phyloP scores from a whole-genome alignment of 2,329 filamentous ascomycete genomes.

The Ophiostoma sp. region DNA sequence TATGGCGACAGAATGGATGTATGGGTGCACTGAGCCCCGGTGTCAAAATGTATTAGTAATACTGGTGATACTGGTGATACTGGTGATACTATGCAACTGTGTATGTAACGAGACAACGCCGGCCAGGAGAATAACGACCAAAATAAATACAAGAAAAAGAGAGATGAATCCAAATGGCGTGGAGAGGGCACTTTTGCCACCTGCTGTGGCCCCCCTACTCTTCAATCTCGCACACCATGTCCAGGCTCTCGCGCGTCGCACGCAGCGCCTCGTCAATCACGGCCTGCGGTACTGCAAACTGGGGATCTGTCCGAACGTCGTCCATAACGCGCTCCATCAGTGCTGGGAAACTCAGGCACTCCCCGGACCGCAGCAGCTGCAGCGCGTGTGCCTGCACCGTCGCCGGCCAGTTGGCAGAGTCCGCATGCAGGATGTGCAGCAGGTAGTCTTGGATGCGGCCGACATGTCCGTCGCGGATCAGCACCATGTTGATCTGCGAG shows the following conservation, averaged over 20 bases:
- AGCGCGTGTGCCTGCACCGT: constrained; percentile 56
- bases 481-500: constrained; percentile 55
- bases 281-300: constrained; percentile 52
- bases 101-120: constrained; percentile 8
- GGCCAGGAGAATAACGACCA: background rate
- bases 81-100: constrained; percentile 13
- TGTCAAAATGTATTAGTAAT: background rate
- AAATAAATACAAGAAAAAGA: constrained; percentile 1
- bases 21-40: background rate
- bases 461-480: constrained; percentile 56
- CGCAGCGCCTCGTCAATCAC: constrained; percentile 60
- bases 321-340: constrained; percentile 57
- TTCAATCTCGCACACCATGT: constrained; percentile 34
- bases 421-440: constrained; percentile 56
- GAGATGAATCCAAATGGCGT: background rate
- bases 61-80: constrained; percentile 2
- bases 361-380: constrained; percentile 54
- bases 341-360: constrained; percentile 55
- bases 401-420: constrained; percentile 59
- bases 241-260: constrained; percentile 54
- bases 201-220: constrained; percentile 24
- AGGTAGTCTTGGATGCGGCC: constrained; percentile 60
- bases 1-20: background rate
- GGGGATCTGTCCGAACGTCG: constrained; percentile 52
- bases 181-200: background rate